phyloP scores from a whole-genome alignment of 2,329 filamentous ascomycete genomes.

The Aureobasidium sp. region DNA sequence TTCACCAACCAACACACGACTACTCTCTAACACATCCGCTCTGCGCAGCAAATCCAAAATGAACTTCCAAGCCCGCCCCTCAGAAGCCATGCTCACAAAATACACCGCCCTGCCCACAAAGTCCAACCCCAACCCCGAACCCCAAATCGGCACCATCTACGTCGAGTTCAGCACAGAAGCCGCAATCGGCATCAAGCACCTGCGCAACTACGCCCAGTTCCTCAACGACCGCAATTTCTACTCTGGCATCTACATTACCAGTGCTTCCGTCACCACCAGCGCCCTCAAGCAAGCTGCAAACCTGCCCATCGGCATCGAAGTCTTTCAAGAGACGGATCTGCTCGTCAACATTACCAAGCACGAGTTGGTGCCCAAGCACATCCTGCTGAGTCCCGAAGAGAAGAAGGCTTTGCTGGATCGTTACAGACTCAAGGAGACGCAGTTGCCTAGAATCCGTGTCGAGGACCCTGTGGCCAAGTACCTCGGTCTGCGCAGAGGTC shows the following conservation, averaged over 20 bases:
- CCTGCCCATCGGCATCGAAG: slow-evolving; percentile 76
- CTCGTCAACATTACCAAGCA: slow-evolving; percentile 98
- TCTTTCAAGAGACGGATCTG: slow-evolving; percentile 91
- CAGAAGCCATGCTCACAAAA: slow-evolving; percentile 74
- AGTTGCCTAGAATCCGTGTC: slow-evolving; percentile 84
- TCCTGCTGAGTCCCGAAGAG: slow-evolving; percentile 83
- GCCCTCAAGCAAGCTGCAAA: slow-evolving; percentile 80
- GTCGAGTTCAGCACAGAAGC: slow-evolving; percentile 82
- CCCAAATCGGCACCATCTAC: slow-evolving; percentile 79
- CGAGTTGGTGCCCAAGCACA: slow-evolving; percentile 90
- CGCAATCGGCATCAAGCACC: slow-evolving; percentile 81
- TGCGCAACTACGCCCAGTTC: slow-evolving; percentile 81
- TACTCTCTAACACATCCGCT: neutral
- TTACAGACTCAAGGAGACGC: slow-evolving; percentile 94
- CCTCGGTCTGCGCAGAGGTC: slow-evolving; percentile 78
- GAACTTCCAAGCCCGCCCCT: slow-evolving; percentile 81
- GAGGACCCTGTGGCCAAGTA: slow-evolving; percentile 92
- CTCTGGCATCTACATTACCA: slow-evolving; percentile 84
- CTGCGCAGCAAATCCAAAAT: slow-evolving; percentile 66
- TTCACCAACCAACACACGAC: neutral
- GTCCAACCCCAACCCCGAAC: slow-evolving; percentile 56
- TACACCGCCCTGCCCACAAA: slow-evolving; percentile 66
- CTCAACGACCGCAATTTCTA: slow-evolving; percentile 74
- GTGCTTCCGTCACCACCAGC: slow-evolving; percentile 73
- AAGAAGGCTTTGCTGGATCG: slow-evolving; percentile 77